Evolutionary conservation across 495 filamentous ascomycete genomes (phyloP), one percentile per base, ranked within the genome.

Genomic region (Coniosporium apollinis): DNA sequence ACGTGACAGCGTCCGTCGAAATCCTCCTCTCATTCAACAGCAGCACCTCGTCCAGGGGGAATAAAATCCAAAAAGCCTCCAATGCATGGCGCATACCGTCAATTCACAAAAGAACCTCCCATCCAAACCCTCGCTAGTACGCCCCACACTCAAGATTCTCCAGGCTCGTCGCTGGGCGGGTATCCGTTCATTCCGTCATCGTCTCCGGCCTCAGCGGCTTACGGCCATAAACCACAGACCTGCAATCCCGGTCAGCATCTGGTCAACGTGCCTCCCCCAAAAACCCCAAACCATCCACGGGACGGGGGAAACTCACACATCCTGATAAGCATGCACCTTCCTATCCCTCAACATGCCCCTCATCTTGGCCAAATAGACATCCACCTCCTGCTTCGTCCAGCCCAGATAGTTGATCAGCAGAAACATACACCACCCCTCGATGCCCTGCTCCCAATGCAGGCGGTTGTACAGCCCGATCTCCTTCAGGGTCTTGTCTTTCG

Each of bases 301-400:
- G n/a, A n/a, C n/a, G n/a, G n/a, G 11, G 2, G 5, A n/a, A 19
- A 18, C 36, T 30, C 22, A 38, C 36, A 16, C 25, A 14, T 38
- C 36, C 8, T 38, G 36, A 24, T 28, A 30, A 3, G 30, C 26
- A 20, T 30, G 36, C n/a, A 28, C 30, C 19, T 30, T 30, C 26
- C 25, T 30, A 8, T 38, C 36, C 20, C 36, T 5, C 26, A 38
- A 38, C 14, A 4, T 32, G n/a, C 19, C 22, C 40, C 30, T 34
- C 4, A 34, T 13, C 32, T 34, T 19, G 6, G 14, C 19, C 14
- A 43, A 18, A 19, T 38, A 33, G 30, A 28, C 21, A 19, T 47
- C 39, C 31, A 43, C 39, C 29, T 47, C 39, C 13, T 35, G 28
- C 33, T 47, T 34, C n/a, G 39, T 47, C 44, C 44, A 47, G 14